Evolutionary conservation across 805 yeast genomes (phyloP).

Genomic region (Kluyveromyces nonfermentans): DNA sequence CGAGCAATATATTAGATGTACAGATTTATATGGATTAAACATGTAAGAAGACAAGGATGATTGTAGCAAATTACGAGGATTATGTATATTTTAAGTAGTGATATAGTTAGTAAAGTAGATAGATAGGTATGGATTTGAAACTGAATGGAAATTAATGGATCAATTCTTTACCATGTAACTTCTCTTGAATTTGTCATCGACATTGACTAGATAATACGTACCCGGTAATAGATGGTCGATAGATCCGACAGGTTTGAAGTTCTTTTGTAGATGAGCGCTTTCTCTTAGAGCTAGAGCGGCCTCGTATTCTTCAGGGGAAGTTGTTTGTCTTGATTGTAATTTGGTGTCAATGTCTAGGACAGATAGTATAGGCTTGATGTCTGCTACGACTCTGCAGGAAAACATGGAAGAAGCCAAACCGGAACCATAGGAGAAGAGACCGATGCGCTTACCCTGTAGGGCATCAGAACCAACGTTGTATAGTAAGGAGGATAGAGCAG

Average conservation of each 20-base stretch:
- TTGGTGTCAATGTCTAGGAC: constrained; percentile 58
- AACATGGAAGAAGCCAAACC: constrained; percentile 91
- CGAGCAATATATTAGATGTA: neutral
- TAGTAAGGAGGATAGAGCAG: constrained; percentile 75
- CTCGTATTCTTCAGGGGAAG: constrained; percentile 75
- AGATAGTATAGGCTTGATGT: constrained; percentile 55
- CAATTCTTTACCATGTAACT: constrained; percentile 53
- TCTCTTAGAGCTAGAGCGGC: constrained; percentile 79
- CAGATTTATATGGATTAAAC: too few species aligned
- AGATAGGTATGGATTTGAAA: too few species aligned
- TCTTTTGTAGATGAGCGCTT: constrained; percentile 74
- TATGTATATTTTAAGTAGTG: neutral
- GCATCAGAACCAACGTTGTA: constrained; percentile 63
- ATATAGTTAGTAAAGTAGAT: too few species aligned
- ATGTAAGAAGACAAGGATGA: neutral
- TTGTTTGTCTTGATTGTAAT: constrained; percentile 53
- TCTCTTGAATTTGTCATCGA: constrained; percentile 89
- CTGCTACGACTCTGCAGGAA: constrained; percentile 74
- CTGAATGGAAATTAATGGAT: too few species aligned
- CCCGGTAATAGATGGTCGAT: constrained; percentile 65
- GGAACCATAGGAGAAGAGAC: constrained; percentile 94
- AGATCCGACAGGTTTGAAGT: constrained; percentile 70
- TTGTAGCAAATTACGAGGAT: neutral
- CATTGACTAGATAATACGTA: constrained; percentile 69
- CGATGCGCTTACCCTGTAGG: constrained; percentile 76